These are phyloP conservation scores for Chaetomiaceae sp. DNA, from an alignment of 2,329 filamentous ascomycete species.

Conservation along the genomic window DNA sequence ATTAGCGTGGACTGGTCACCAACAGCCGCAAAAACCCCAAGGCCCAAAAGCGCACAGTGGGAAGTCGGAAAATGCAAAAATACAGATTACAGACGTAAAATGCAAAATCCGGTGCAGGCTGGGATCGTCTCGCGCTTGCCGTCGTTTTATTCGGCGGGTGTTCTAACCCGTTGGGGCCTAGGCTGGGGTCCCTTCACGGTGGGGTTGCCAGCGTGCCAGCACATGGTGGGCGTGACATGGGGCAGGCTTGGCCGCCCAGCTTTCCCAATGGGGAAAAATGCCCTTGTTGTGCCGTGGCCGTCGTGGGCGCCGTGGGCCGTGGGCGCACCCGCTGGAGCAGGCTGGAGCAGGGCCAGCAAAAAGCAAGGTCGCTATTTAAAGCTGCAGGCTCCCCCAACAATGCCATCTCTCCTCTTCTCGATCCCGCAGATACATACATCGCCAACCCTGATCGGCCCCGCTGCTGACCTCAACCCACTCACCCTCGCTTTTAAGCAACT, in stretches of 20 bases:
- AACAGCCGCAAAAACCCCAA: too few species aligned
- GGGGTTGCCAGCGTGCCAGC: slow-evolving; percentile 19
- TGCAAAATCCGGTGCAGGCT: neutral
- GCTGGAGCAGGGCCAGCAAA: too few species aligned
- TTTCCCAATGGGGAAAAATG: slow-evolving; percentile 23
- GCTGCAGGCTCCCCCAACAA: slow-evolving; percentile 29
- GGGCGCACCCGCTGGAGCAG: neutral
- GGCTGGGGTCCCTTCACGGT: neutral
- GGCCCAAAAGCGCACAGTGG: too few species aligned
- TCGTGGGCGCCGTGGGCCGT: neutral
- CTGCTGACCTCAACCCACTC: slow-evolving; percentile 35
- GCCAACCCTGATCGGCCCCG: slow-evolving; percentile 33
- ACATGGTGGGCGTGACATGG: slow-evolving; percentile 16
- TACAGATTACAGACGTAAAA: too few species aligned
- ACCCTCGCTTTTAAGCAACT: slow-evolving; percentile 31
- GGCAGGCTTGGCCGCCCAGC: slow-evolving; percentile 15
- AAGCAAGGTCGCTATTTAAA: slow-evolving; percentile 29
- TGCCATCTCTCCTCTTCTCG: slow-evolving; percentile 28
- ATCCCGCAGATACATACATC: slow-evolving; percentile 32
- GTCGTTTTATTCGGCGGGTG: neutral
- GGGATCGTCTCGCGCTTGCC: neutral
- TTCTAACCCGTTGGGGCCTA: slow-evolving; percentile 6
- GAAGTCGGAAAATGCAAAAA: neutral
- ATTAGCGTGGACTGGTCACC: too few species aligned
- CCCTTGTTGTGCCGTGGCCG: too few species aligned